Conservation (phyloP, 2,329 filamentous ascomycete genomes). For the Leptographium radiaticola region DNA sequence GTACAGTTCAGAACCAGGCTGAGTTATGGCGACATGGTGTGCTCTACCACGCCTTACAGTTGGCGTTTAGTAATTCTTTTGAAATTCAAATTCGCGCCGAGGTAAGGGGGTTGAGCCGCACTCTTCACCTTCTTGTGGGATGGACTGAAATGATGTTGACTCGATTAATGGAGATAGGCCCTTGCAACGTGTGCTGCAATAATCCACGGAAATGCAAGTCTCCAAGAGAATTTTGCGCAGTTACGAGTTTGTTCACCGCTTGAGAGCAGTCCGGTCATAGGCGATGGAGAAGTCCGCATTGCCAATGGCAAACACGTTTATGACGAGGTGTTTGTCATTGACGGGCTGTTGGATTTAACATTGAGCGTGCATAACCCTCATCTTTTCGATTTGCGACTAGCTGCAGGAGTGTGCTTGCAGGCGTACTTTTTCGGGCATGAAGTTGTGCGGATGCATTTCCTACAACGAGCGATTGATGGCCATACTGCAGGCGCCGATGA, state of each 20-base stretch:
- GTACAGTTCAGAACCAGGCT: constrained; percentile 70
- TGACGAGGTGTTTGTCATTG: constrained; percentile 72
- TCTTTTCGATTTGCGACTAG: constrained; percentile 67
- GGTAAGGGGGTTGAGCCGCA: constrained; percentile 27
- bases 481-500: constrained; percentile 67
- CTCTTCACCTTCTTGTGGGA: not conserved
- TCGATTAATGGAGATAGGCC: constrained; percentile 37
- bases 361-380: constrained; percentile 53
- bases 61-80: constrained; percentile 64
- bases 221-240: constrained; percentile 86
- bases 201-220: constrained; percentile 62
- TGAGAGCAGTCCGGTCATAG: constrained; percentile 18
- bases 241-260: constrained; percentile 59
- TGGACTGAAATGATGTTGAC: not conserved
- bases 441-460: constrained; percentile 72
- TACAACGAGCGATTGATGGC: constrained; percentile 78
- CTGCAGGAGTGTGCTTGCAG: constrained; percentile 81
- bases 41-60: constrained; percentile 63
- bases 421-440: constrained; percentile 79
- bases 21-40: constrained; percentile 77
- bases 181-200: constrained; percentile 76
- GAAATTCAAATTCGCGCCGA: constrained; percentile 71
- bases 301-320: constrained; percentile 29
- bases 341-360: constrained; percentile 75
- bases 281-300: constrained; percentile 11